These are phyloP conservation scores for Suillus bovinus DNA, from an alignment of 768 basidiomycete genomes.

Conservation along the genomic window DNA sequence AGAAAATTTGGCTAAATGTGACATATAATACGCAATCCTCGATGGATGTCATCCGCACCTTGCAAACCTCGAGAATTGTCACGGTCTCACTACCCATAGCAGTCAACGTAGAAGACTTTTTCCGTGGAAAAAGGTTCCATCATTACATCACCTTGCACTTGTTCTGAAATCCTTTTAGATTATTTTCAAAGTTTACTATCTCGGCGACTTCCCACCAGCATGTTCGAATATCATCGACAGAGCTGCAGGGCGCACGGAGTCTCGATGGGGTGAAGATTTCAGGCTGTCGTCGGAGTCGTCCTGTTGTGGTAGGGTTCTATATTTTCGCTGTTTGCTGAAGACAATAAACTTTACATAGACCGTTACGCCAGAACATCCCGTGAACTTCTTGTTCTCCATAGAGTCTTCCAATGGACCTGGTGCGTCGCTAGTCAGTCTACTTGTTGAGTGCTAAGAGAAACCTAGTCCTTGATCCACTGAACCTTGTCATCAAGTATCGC, in stretches of 20 bases:
- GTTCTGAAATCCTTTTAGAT: slow-evolving; percentile 42
- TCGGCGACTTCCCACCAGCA: slow-evolving; percentile 78
- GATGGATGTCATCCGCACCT: slow-evolving; percentile 50
- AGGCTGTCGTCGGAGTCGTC: slow-evolving; percentile 46
- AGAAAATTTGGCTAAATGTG: slow-evolving; percentile 71
- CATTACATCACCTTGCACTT: slow-evolving; percentile 1
- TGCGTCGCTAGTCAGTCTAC: slow-evolving; percentile 26
- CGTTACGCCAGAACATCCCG: slow-evolving; percentile 72
- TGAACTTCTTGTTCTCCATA: slow-evolving; percentile 81
- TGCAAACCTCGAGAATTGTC: slow-evolving; percentile 56
- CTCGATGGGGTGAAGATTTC: slow-evolving; percentile 53
- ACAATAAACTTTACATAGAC: slow-evolving; percentile 46
- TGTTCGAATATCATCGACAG: slow-evolving; percentile 70
- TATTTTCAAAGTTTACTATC: slow-evolving; percentile 90
- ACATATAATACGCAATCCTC: slow-evolving; percentile 66
- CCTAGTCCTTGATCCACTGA: slow-evolving; percentile 62
- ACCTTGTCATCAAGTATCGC: slow-evolving; percentile 70
- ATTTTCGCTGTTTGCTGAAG: slow-evolving; percentile 5
- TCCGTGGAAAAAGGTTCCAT: slow-evolving; percentile 76
- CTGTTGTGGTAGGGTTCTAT: slow-evolving; percentile 42
- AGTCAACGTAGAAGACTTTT: slow-evolving; percentile 96
- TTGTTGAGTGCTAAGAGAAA: slow-evolving; percentile 13
- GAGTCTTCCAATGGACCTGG: slow-evolving; percentile 63
- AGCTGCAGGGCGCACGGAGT: slow-evolving; percentile 47
- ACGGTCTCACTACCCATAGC: slow-evolving; percentile 78